A percentile compares a stretch with the other conserved stretches of the same genome.
phyloP scores from a whole-genome alignment of 2,329 filamentous ascomycete species.

The Ilyonectria robusta region DNA sequence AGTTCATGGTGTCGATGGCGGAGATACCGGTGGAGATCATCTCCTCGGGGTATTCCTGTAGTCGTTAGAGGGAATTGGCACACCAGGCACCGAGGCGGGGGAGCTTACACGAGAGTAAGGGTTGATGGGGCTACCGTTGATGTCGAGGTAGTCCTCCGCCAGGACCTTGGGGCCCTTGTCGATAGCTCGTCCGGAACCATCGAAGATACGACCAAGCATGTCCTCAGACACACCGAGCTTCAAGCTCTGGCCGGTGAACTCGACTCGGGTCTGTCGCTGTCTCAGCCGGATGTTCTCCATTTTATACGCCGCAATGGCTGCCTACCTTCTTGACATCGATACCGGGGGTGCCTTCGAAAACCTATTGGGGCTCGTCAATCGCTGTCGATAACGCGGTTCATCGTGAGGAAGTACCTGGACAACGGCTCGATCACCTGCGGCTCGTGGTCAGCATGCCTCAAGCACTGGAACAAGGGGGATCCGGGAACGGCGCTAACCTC shows the following conservation, averaged over 20 bases:
- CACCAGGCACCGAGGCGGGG: not conserved
- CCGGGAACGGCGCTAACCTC: constrained; percentile 73
- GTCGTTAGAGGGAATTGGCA: constrained; percentile 35
- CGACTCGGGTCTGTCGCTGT: constrained; percentile 84
- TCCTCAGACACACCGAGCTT: constrained; percentile 99
- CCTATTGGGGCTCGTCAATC: constrained; percentile 66
- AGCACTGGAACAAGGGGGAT: constrained; percentile 24
- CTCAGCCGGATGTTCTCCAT: constrained; percentile 44
- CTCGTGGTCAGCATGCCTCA: constrained; percentile 39
- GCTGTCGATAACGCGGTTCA: constrained; percentile 24
- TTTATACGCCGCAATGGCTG: constrained; percentile 19
- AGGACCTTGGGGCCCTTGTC: constrained; percentile 99
- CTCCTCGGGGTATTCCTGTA: constrained; percentile 96
- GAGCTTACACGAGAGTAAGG: constrained; percentile 89
- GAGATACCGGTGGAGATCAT: constrained; percentile 99
- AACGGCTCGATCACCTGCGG: constrained; percentile 87
- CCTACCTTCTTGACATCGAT: constrained; percentile 99
- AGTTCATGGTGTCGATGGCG: constrained; percentile 98
- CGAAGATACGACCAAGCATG: constrained; percentile 99
- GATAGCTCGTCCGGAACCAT: constrained; percentile 97
- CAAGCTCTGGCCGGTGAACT: constrained; percentile 96
- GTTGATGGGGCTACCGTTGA: constrained; percentile 99
- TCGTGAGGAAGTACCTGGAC: constrained; percentile 79
- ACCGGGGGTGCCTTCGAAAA: constrained; percentile 96
- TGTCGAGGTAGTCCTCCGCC: constrained; percentile 97